These are phyloP conservation scores for Wickerhamomyces mucosus DNA, from an alignment of 805 yeast genomes.

Conservation along the genomic window DNA sequence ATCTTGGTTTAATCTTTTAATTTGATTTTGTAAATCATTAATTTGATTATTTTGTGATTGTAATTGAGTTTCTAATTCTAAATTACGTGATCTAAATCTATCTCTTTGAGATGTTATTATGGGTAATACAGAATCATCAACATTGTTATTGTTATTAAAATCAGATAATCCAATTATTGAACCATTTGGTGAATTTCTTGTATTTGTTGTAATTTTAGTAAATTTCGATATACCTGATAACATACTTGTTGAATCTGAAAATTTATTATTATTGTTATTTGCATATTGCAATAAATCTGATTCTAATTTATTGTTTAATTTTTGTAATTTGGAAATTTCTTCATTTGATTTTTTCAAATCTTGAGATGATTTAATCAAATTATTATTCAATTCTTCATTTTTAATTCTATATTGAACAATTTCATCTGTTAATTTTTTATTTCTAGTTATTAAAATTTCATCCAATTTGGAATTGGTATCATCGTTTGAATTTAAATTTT, in stretches of 20 bases:
- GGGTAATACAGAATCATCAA: slow-evolving; percentile 48
- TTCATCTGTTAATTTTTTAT: slow-evolving; percentile 64
- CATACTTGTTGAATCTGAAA: slow-evolving; percentile 54
- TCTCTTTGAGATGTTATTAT: slow-evolving; percentile 93
- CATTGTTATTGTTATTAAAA: no score
- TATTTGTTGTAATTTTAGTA: not conserved
- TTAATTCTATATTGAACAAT: slow-evolving; percentile 56
- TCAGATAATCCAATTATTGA: no score
- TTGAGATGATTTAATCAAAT: slow-evolving; percentile 31
- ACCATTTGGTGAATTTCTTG: slow-evolving; percentile 31
- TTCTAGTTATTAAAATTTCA: slow-evolving; percentile 55
- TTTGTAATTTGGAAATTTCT: slow-evolving; percentile 33
- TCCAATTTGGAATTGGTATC: slow-evolving; percentile 29
- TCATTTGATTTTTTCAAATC: slow-evolving; percentile 24
- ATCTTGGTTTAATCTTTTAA: slow-evolving; percentile 56
- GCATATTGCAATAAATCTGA: slow-evolving; percentile 50
- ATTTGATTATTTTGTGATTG: slow-evolving; percentile 46
- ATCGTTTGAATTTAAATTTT: not conserved
- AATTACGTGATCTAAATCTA: slow-evolving; percentile 74
- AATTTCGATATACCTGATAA: slow-evolving; percentile 39
- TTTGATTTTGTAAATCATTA: slow-evolving; percentile 54
- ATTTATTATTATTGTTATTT: slow-evolving; percentile 22
- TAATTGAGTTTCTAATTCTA: slow-evolving; percentile 75
- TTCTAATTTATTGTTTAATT: slow-evolving; percentile 57
- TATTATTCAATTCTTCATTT: slow-evolving; percentile 35